These are phyloP conservation scores for Paracorniculantispora psalliotae DNA, from an alignment of 2,329 filamentous ascomycete species.

Conservation along the genomic window DNA sequence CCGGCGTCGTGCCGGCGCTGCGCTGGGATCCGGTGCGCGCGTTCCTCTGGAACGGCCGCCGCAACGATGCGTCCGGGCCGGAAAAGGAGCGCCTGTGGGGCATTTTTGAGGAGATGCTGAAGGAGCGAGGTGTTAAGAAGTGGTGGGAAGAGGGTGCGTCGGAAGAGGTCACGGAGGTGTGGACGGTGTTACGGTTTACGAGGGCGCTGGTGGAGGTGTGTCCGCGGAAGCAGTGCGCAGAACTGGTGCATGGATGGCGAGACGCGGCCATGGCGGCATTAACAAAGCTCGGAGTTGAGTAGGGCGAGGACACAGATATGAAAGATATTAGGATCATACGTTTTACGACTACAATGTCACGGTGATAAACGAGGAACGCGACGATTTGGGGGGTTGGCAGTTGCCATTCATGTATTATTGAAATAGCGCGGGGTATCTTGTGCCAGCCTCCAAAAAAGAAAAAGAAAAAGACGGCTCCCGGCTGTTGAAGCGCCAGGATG, in stretches of 20 bases:
- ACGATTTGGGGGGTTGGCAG: background rate
- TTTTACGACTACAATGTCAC: background rate
- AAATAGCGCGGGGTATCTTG: conserved; percentile 4
- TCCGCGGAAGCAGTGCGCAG: conserved; percentile 20
- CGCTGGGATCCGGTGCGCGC: conserved; percentile 31
- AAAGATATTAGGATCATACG: too few species aligned
- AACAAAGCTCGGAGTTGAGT: background rate
- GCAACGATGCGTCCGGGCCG: conserved; percentile 16
- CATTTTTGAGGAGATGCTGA: conserved; percentile 23
- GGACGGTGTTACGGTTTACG: conserved; percentile 23
- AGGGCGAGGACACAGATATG: background rate
- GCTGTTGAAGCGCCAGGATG: conserved; percentile 8
- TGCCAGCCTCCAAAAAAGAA: background rate
- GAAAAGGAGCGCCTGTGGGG: conserved; percentile 22
- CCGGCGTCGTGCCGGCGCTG: conserved; percentile 28
- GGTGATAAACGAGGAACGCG: background rate
- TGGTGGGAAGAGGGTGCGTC: conserved; percentile 16
- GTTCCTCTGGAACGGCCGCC: conserved; percentile 30
- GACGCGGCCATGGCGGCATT: conserved; percentile 10
- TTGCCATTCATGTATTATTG: conserved; percentile 1
- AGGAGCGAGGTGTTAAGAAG: conserved; percentile 14
- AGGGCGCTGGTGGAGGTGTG: conserved; percentile 27
- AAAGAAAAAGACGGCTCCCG: background rate
- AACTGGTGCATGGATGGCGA: conserved; percentile 21
- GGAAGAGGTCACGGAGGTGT: conserved; percentile 22